Base-by-base conservation (phyloP, 1,284 basidiomycete species). In the Microbotryomycetes sp. region DNA sequence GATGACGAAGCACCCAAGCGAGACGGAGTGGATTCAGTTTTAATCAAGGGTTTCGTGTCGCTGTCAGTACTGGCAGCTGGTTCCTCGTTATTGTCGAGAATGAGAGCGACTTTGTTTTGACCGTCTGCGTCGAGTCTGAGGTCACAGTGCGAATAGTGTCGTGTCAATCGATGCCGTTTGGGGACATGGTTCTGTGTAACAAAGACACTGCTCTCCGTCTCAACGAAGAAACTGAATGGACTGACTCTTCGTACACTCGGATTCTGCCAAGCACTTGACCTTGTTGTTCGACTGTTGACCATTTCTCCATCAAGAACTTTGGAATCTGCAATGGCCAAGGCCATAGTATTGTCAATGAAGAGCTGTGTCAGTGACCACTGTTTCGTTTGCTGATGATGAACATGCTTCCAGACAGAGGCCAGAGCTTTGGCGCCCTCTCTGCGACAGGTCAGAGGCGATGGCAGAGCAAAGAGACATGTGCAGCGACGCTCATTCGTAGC, bases 301-400 rank as follows among this genome's bases (percentile, higher is more conserved):
- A 81, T 31, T 76, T 74, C 61, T 81, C 78, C 31, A 79, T 71
- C 22, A 81, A 62, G 70, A 81, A 81, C 16, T 77, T 73, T 14
- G 80, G 80, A 29, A 81, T 76, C 73, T 78, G 61, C 19, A n/a
- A n/a, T n/a, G n/a, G n/a, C n/a, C n/a, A n/a, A n/a, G n/a, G n/a
- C n/a, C n/a, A n/a, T n/a, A n/a, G n/a, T n/a, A n/a, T n/a, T n/a
- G n/a, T n/a, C n/a, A n/a, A n/a, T n/a, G n/a, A n/a, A n/a, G n/a
- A n/a, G n/a, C n/a, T n/a, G n/a, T n/a, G n/a, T n/a, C n/a, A n/a
- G n/a, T n/a, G n/a, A n/a, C n/a, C n/a, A n/a, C n/a, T n/a, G n/a
- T n/a, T n/a, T n/a, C n/a, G n/a, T n/a, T n/a, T n/a, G n/a, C n/a
- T n/a, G n/a, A n/a, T n/a, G n/a, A n/a, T n/a, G n/a, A n/a, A n/a